A percentile compares a stretch with the other conserved stretches of the same genome.
Conservation (phyloP, 2,329 filamentous ascomycete species). For the Dichotomopilus funicola region DNA sequence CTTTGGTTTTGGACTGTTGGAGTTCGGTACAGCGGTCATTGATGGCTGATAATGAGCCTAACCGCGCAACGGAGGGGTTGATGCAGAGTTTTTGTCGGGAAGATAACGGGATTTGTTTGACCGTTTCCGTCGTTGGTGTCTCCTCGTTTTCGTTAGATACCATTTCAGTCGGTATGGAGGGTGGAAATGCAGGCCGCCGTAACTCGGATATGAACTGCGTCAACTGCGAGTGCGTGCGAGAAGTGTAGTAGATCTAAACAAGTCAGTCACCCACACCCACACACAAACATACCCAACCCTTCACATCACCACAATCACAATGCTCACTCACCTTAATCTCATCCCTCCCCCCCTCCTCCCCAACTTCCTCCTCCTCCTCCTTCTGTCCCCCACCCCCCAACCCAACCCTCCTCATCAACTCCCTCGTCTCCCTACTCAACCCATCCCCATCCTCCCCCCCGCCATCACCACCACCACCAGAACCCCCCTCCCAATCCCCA, state of each 20-base stretch:
- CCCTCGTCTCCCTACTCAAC: constrained; percentile 68
- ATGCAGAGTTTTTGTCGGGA: constrained; percentile 87
- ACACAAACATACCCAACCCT: not conserved
- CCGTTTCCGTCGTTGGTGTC: constrained; percentile 41
- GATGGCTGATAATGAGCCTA: constrained; percentile 70
- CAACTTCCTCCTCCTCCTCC: constrained; percentile 33
- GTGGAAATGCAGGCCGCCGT: constrained; percentile 67
- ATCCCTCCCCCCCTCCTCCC: constrained; percentile 44
- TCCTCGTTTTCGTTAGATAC: constrained; percentile 1
- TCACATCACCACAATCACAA: not conserved
- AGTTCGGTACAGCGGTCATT: constrained; percentile 90
- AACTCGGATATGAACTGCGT: constrained; percentile 83
- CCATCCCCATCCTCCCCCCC: constrained; percentile 40
- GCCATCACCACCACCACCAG: constrained; percentile 27
- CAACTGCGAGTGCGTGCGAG: constrained; percentile 85
- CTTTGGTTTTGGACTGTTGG: constrained; percentile 63
- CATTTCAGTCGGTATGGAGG: constrained; percentile 52
- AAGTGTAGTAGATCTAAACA: constrained; percentile 75
- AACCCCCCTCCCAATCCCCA: constrained; percentile 55
- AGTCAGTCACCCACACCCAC: not conserved
- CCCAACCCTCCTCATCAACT: constrained; percentile 62
- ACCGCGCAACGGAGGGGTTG: constrained; percentile 69
- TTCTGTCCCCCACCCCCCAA: constrained; percentile 31
- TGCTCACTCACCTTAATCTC: constrained; percentile 55
- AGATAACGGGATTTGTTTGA: constrained; percentile 78